Conservation (phyloP, 768 basidiomycete species). For the Mycena belliarum region DNA sequence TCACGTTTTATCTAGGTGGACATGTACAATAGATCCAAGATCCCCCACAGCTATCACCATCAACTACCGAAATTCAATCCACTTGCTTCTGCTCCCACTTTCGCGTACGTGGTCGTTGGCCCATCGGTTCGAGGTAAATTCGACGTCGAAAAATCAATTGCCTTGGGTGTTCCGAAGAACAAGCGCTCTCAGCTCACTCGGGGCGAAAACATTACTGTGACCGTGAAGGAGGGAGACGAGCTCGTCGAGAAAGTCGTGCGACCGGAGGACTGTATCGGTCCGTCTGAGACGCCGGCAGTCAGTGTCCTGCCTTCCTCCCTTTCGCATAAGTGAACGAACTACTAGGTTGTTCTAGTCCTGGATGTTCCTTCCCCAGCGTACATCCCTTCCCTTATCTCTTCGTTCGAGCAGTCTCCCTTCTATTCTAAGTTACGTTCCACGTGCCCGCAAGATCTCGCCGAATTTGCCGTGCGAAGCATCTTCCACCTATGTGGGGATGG, state of each 20-base stretch:
- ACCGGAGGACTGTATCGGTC: conserved; percentile 19
- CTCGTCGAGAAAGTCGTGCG: conserved; percentile 10
- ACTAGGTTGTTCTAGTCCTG: conserved; percentile 63
- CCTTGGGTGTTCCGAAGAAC: conserved; percentile 18
- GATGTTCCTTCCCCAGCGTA: conserved; percentile 68
- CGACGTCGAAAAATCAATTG: conserved; percentile 21
- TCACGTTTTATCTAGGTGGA: conserved; percentile 8
- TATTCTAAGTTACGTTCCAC: conserved; percentile 52
- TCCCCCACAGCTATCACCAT: conserved; percentile 21
- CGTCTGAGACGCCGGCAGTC: conserved; percentile 52
- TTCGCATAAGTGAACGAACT: background rate
- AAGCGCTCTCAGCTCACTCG: conserved; percentile 17
- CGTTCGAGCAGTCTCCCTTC: conserved; percentile 48
- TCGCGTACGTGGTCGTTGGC: conserved; percentile 37
- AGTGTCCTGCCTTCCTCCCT: conserved; percentile 15
- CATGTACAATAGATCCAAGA: conserved; percentile 16
- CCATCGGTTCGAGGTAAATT: conserved; percentile 36
- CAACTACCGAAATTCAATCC: conserved; percentile 22
- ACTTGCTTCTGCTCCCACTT: conserved; percentile 24
- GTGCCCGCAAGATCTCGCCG: conserved; percentile 27
- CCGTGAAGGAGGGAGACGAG: conserved; percentile 16
- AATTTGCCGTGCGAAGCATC: conserved; percentile 50
- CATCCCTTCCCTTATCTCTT: conserved; percentile 50
- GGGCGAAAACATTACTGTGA: conserved; percentile 14
- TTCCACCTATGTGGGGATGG: conserved; percentile 74